Evolutionary conservation across 2,329 filamentous ascomycete species (phyloP).

Genomic region (Cladosporium sp.): DNA sequence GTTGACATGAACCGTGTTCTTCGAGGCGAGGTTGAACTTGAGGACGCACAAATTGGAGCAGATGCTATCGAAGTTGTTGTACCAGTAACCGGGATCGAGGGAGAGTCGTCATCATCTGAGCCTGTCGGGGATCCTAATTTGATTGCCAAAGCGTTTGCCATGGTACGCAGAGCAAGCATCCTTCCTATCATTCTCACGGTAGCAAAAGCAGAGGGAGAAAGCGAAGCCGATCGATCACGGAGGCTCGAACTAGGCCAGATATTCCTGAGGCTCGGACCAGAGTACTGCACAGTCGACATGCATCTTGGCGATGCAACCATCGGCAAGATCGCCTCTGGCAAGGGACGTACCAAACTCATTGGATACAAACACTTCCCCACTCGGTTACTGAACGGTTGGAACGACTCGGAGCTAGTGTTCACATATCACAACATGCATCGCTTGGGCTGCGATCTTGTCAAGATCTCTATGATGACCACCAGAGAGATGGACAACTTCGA

Average conservation of each 20-base stretch:
- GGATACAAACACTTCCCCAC: conserved; percentile 54
- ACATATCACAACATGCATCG: conserved; percentile 61
- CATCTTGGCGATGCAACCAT: conserved; percentile 57
- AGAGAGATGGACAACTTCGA: conserved; percentile 65
- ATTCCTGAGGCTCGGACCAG: conserved; percentile 62
- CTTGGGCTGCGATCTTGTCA: conserved; percentile 63
- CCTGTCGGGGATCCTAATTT: conserved; percentile 24
- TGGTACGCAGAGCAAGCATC: conserved; percentile 64
- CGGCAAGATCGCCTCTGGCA: conserved; percentile 52
- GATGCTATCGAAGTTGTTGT: conserved; percentile 64
- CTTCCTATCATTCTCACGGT: conserved; percentile 50
- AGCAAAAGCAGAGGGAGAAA: conserved; percentile 26
- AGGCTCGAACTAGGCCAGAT: conserved; percentile 54
- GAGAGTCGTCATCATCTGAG: conserved; percentile 12
- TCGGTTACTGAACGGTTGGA: conserved; percentile 56
- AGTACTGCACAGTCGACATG: conserved; percentile 63
- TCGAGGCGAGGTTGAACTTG: conserved; percentile 58
- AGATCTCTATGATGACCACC: conserved; percentile 60
- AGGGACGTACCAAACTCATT: conserved; percentile 63
- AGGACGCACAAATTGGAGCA: conserved; percentile 65
- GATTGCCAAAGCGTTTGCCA: conserved; percentile 60
- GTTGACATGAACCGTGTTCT: conserved; percentile 62
- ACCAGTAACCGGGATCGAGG: conserved; percentile 17
- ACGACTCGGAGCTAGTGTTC: conserved; percentile 55
- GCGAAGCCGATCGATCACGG: conserved; percentile 17